Evolutionary conservation across 345 rosid species (phyloP), one percentile per base, ranked within the genome.

Genomic region (Carallia pectinifolia): DNA sequence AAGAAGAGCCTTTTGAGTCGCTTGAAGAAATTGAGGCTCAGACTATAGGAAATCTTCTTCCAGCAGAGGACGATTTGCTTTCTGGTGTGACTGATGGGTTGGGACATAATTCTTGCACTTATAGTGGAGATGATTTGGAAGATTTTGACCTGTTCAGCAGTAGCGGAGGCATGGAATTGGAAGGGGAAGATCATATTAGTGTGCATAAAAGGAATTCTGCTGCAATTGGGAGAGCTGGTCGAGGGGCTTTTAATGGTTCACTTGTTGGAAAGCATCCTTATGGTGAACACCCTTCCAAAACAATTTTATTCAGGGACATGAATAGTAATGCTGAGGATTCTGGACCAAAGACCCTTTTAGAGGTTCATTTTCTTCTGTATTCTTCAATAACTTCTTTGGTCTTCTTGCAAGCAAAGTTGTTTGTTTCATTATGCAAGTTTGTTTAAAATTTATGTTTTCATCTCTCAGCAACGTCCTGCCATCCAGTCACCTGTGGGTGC

Each of bases 11-110:
- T 68, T 83, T 86, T 80, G 92, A 87, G 77, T 83, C 94, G 62
- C 82, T 85, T 70, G 85, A 92, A 85, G 98, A 92, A 74, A 83
- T 92, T 70, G 98, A 95, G 85, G 97, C 96, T 7, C 88, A 85
- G 72, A 89, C 97, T 67, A 91, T 94, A 65, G 93, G 96, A 54
- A 86, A 90, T 85, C 97, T 94, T 67, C 97, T 94, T 65, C 98
- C 98, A 62, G 86, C 90, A 79, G 98, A 94, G 59, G 98, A 89
- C 83, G 96, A 90, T 68, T 84, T 94, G 48, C 88, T 94, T 74
- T 86, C 98, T 39, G 98, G 96, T 71, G 88, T 94, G 81, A 86
- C 82, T 81, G 91, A 84, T 75, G 90, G 79, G 39, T 76, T 82
- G 66, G 90, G 83, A 62, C 80, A 71, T 67, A 77, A 68, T 44